phyloP scores from a whole-genome alignment of 768 basidiomycete genomes.

The Suillus subalutaceus region DNA sequence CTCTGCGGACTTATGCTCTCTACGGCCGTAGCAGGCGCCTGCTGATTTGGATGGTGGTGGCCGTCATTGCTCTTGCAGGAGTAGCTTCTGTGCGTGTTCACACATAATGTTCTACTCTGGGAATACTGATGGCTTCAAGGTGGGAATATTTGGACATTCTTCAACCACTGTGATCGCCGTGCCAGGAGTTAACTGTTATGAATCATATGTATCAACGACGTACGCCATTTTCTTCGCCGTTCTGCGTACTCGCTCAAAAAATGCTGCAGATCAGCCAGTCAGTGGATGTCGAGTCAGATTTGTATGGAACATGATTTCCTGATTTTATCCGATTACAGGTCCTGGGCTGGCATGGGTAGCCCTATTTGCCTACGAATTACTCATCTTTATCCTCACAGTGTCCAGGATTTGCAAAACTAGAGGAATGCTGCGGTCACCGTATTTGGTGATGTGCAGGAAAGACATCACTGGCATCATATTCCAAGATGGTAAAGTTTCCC shows the following conservation, averaged over 20 bases:
- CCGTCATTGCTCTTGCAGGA: slow-evolving; percentile 33
- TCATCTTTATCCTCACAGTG: slow-evolving; percentile 52
- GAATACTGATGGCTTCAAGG: background rate
- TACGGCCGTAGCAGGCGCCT: slow-evolving; percentile 45
- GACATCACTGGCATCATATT: slow-evolving; percentile 46
- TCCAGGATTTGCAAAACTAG: slow-evolving; percentile 44
- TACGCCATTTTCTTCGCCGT: background rate
- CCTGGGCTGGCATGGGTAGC: slow-evolving; percentile 50
- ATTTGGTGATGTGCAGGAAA: slow-evolving; percentile 25
- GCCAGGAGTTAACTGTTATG: background rate
- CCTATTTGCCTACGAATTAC: slow-evolving; percentile 50
- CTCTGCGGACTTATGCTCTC: slow-evolving; percentile 54
- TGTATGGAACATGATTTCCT: background rate
- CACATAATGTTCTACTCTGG: background rate
- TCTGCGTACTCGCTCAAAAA: background rate
- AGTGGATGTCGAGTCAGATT: background rate
- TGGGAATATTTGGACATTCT: background rate
- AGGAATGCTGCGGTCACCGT: slow-evolving; percentile 21
- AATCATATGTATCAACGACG: background rate
- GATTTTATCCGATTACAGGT: slow-evolving; percentile 18
- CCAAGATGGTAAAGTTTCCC: slow-evolving; percentile 48
- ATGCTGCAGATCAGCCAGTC: background rate
- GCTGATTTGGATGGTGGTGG: slow-evolving; percentile 36
- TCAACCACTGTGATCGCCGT: background rate
- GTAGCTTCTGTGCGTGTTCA: slow-evolving; percentile 39